Evolutionary conservation across 345 rosid genomes (phyloP).

Genomic region (Sisymbrium altissimum): DNA sequence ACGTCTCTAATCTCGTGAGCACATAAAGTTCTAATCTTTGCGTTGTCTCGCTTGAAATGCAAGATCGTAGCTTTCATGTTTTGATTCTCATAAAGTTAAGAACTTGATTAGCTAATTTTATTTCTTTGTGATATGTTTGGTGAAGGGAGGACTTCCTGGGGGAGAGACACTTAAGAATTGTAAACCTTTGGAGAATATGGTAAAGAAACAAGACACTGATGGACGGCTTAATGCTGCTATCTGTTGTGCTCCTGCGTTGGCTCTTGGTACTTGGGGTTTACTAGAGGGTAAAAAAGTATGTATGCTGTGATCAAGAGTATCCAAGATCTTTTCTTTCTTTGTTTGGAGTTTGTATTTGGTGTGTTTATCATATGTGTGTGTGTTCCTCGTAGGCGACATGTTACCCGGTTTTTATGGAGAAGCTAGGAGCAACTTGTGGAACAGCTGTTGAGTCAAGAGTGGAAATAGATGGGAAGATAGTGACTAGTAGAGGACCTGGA

Average conservation of each 20-base stretch:
- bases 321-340: neutral
- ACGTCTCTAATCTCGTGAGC: conserved; percentile 32
- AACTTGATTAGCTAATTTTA: neutral
- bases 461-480: conserved; percentile 64
- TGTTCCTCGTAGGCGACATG: conserved; percentile 67
- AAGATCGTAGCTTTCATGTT: too few species aligned
- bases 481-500: conserved; percentile 89
- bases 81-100: too few species aligned
- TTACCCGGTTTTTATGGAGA: conserved; percentile 79
- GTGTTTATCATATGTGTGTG: neutral
- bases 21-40: too few species aligned
- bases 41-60: too few species aligned
- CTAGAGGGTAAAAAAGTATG: conserved; percentile 78
- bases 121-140: neutral
- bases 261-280: conserved; percentile 81
- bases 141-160: conserved; percentile 91
- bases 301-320: neutral
- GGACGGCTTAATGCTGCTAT: conserved; percentile 79
- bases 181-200: conserved; percentile 56
- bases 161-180: conserved; percentile 71
- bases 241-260: conserved; percentile 89
- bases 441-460: conserved; percentile 83
- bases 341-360: conserved; percentile 1
- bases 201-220: conserved; percentile 72
- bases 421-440: conserved; percentile 58